Conservation (phyloP, 2,329 filamentous ascomycete species). For the Exophiala sp. region DNA sequence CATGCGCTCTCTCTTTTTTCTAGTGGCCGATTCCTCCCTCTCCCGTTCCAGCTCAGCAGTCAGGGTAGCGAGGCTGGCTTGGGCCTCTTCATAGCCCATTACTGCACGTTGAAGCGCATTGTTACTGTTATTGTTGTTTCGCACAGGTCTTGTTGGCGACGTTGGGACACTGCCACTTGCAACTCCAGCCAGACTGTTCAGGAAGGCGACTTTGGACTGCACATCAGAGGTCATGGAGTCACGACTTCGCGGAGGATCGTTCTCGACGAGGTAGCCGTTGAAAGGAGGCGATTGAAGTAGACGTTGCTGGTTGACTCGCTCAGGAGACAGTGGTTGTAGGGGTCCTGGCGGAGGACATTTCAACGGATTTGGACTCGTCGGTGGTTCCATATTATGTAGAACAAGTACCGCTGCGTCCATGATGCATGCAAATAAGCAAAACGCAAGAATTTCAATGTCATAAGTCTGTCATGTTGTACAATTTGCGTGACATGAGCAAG, state of each 20-base stretch:
- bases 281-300: conserved; percentile 40
- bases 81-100: conserved; percentile 46
- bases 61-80: conserved; percentile 35
- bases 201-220: conserved; percentile 47
- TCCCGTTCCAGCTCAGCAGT: conserved; percentile 41
- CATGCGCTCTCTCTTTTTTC: conserved; percentile 42
- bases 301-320: conserved; percentile 48
- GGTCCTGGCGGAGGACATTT: conserved; percentile 32
- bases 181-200: conserved; percentile 39
- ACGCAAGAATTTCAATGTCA: not conserved
- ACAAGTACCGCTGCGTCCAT: conserved; percentile 13
- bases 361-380: conserved; percentile 17
- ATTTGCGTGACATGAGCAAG: not conserved
- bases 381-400: conserved; percentile 15
- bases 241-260: conserved; percentile 30
- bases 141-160: conserved; percentile 15
- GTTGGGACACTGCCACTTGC: conserved; percentile 26
- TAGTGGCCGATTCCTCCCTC: conserved; percentile 39
- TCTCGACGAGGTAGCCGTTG: conserved; percentile 29
- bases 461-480: not conserved
- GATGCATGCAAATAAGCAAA: not conserved
- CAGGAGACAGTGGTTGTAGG: conserved; percentile 46
- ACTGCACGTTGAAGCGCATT: conserved; percentile 45
- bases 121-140: conserved; percentile 31
- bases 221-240: conserved; percentile 43